Evolutionary conservation across 441 rosid genomes (phyloP), one percentile per base, ranked within the genome.

Genomic region (Kokia cookei): DNA sequence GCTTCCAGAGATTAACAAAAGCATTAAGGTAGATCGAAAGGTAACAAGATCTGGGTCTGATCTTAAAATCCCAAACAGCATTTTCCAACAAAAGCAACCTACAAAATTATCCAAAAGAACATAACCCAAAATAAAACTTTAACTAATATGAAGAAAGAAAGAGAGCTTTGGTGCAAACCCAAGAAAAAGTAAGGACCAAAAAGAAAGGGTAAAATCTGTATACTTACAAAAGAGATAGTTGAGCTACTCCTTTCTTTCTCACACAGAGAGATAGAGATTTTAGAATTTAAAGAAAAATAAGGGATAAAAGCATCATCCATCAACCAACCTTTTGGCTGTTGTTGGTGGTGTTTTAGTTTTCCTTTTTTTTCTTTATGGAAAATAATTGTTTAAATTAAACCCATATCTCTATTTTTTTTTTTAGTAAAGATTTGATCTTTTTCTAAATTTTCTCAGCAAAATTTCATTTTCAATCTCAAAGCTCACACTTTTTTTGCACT

Each of bases 41-140:
- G 27, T 32, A 73, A 51, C 80, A 77, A 82, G 93, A 85, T 87
- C 87, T 75, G 77, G 81, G 73, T 75, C 74, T 82, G 88, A 83
- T 84, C 89, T 74, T 68, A 26, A 71, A 53, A 79, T 70, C 76
- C 82, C 77, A 66, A n/a, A 42, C 17, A 78, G 54, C 80, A 76
- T 71, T 71, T 51, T 37, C 77, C 61, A 72, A 63, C 69, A 48
- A 58, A 40, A 76, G 59, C 61, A 63, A 66, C 80, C 80, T 77
- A 75, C 70, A 64, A 37, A 45, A 65, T 59, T 24, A 75, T 63
- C 77, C 51, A 9, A 68, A 65, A 57, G 65, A 65, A 29, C 42
- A 60, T 11, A 57, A 11, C 47, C 47, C 13, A 43, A 43, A 43
- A 43, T 43, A 43, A 43, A 43, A 43, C 47, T 43, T 13, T 43